phyloP scores from a whole-genome alignment of 2,329 filamentous ascomycete genomes.

The Penicillium sp. region DNA sequence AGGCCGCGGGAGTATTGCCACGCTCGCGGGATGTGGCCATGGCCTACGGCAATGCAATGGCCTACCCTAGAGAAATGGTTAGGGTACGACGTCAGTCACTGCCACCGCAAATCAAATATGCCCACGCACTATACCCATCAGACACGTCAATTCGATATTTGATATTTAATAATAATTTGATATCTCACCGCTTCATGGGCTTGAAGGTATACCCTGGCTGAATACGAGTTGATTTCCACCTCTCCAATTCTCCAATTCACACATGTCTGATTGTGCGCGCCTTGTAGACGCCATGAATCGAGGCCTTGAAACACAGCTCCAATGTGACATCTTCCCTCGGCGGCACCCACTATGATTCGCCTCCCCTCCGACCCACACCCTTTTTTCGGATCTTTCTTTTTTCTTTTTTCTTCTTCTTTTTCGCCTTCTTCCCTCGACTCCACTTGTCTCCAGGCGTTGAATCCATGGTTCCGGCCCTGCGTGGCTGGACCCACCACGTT shows the following conservation, averaged over 20 bases:
- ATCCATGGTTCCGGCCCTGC: conserved; percentile 24
- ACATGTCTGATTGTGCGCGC: background rate
- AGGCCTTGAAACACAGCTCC: conserved; percentile 1
- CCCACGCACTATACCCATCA: background rate
- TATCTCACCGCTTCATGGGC: background rate
- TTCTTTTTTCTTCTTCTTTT: conserved; percentile 10
- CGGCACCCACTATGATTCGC: conserved; percentile 15
- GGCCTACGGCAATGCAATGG: too few species aligned
- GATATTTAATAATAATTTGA: background rate
- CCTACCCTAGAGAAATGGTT: too few species aligned
- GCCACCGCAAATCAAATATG: background rate
- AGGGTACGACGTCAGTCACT: too few species aligned
- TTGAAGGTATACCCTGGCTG: background rate
- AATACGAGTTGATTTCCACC: background rate
- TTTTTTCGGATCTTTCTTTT: conserved; percentile 5
- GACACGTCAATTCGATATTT: conserved; percentile 10
- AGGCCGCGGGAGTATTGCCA: too few species aligned
- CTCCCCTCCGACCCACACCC: conserved; percentile 19
- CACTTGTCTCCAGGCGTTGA: conserved; percentile 13
- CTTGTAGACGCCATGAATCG: conserved; percentile 2
- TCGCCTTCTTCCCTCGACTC: conserved; percentile 18
- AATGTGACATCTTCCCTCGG: conserved; percentile 3
- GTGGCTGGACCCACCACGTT: conserved; percentile 20
- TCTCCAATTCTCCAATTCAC: background rate
- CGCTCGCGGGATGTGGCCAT: too few species aligned